phyloP scores from a whole-genome alignment of 2,329 filamentous ascomycete species.

The Scedosporium dehoogii region DNA sequence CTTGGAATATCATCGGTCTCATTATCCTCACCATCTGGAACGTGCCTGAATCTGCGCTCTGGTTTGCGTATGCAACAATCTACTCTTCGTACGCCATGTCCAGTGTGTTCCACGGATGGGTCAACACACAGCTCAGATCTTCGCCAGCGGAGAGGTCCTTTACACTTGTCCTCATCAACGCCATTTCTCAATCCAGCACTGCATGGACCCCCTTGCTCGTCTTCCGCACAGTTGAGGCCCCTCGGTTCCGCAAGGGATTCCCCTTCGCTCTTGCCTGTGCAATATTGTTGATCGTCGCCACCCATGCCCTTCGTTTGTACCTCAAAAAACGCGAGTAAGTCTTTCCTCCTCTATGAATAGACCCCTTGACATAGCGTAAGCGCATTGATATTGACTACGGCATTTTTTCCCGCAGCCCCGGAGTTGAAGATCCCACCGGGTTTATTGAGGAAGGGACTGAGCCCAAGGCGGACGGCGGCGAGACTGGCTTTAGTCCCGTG shows the following conservation, averaged over 20 bases:
- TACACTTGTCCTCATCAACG: conserved; percentile 40
- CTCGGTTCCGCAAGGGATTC: conserved; percentile 17
- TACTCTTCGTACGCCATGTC: conserved; percentile 42
- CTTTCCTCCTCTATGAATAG: neutral
- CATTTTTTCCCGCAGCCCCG: neutral
- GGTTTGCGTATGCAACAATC: conserved; percentile 39
- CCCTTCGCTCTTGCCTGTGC: conserved; percentile 2
- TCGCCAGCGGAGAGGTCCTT: conserved; percentile 37
- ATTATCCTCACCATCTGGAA: conserved; percentile 46
- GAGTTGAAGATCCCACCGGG: neutral
- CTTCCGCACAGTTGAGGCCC: conserved; percentile 35
- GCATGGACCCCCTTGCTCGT: conserved; percentile 45
- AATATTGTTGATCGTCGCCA: neutral
- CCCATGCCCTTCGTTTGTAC: conserved; percentile 2
- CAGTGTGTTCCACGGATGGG: conserved; percentile 45
- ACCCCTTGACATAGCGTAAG: neutral
- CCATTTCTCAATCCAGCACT: conserved; percentile 42
- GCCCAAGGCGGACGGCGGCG: neutral
- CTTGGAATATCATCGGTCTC: conserved; percentile 41
- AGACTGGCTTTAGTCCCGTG: neutral
- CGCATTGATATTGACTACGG: neutral
- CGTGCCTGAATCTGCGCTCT: conserved; percentile 42
- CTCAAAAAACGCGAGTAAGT: conserved; percentile 1
- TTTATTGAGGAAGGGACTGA: neutral
- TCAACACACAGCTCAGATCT: conserved; percentile 37